These are phyloP conservation scores for Diplodia sapinea DNA, from an alignment of 2,329 filamentous ascomycete genomes.

Conservation along the genomic window DNA sequence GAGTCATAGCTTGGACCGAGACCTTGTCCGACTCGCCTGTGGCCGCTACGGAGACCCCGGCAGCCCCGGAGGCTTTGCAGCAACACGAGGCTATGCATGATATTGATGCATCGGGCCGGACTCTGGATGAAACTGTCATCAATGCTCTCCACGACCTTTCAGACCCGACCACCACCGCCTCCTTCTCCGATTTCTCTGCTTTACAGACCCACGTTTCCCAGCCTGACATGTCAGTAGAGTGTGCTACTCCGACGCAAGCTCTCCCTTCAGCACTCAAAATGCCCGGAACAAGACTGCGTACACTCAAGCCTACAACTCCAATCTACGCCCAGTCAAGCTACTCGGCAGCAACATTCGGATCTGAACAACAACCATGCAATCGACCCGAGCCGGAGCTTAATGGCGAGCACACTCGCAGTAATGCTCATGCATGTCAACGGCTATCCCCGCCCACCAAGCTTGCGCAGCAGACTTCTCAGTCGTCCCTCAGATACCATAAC, in stretches of 20 bases:
- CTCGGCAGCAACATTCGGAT: constrained; percentile 2
- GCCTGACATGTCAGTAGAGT: constrained; percentile 1
- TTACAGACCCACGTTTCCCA: neutral
- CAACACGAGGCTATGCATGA: constrained; percentile 15
- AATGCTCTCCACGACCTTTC: neutral
- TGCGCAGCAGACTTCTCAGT: neutral
- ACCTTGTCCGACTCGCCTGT: constrained; percentile 3
- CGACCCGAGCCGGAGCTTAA: neutral
- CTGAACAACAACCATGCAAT: neutral
- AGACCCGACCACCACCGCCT: neutral
- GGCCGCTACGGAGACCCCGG: neutral
- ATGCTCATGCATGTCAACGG: neutral
- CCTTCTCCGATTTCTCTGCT: constrained; percentile 3
- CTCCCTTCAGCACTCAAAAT: neutral
- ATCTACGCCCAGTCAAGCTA: neutral
- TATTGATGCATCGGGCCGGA: neutral
- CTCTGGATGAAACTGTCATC: neutral
- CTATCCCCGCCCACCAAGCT: neutral
- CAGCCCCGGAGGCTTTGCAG: constrained; percentile 3
- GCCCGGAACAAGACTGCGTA: neutral
- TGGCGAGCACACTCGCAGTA: neutral
- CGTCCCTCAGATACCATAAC: neutral
- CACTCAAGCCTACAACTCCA: neutral
- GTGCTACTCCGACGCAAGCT: neutral
- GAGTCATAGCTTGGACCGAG: constrained; percentile 22